Percentiles rank a stretch among this genome's conserved stretches.
phyloP scores from a whole-genome alignment of 148 eudicot genomes.

The Pharnaceum exiguum region DNA sequence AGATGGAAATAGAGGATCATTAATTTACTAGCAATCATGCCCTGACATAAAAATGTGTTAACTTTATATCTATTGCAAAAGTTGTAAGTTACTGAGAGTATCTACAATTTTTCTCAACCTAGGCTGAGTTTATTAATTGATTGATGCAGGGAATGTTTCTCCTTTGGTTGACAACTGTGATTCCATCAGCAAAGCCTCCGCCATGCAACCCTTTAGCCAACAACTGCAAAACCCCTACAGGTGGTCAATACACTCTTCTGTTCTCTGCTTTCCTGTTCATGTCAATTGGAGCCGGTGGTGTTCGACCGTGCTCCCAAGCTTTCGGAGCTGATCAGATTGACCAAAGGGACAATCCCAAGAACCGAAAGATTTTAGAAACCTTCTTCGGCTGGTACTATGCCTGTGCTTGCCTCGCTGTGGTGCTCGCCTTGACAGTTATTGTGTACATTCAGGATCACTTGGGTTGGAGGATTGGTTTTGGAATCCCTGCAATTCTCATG shows the following conservation, averaged over 20 bases:
- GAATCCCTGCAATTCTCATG: slow-evolving; percentile 72
- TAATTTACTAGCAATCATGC: too few relatives aligned
- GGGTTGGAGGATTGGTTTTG: slow-evolving; percentile 81
- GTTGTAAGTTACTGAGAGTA: too few relatives aligned
- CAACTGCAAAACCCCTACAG: slow-evolving; percentile 45
- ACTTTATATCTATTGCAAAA: too few relatives aligned
- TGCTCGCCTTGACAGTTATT: slow-evolving; percentile 58
- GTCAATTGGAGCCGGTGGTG: slow-evolving; percentile 85
- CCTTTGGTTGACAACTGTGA: slow-evolving; percentile 73
- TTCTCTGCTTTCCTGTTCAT: slow-evolving; percentile 48
- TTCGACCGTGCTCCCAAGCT: slow-evolving; percentile 79
- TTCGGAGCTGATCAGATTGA: slow-evolving; percentile 88
- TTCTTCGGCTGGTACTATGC: slow-evolving; percentile 86
- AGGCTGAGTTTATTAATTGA: background rate
- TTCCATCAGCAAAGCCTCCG: slow-evolving; percentile 61
- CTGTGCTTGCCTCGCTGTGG: slow-evolving; percentile 38
- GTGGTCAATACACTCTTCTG: slow-evolving; percentile 38
- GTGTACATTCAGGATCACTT: slow-evolving; percentile 77
- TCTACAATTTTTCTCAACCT: too few relatives aligned
- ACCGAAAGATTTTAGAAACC: slow-evolving; percentile 49
- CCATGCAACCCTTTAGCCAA: slow-evolving; percentile 37
- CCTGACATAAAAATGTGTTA: too few relatives aligned
- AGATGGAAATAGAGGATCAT: too few relatives aligned
- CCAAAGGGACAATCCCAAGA: slow-evolving; percentile 36
- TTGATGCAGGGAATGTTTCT: slow-evolving; percentile 58